Conservation (phyloP, 306 rosid species). For the Dryas octopetala region DNA sequence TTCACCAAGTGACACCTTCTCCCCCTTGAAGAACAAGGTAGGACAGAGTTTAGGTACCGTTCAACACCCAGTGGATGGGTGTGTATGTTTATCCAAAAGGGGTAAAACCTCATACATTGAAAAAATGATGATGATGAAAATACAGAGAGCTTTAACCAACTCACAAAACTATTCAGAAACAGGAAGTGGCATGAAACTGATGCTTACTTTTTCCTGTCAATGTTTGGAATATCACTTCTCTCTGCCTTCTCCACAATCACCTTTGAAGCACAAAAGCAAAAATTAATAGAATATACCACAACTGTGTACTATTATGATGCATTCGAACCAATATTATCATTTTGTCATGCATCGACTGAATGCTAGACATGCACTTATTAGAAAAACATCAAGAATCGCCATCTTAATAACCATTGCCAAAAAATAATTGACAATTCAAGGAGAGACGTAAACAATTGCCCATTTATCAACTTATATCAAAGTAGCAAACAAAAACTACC, state of each 20-base stretch:
- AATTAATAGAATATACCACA: background rate
- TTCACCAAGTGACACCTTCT: background rate
- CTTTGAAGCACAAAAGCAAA: conserved; percentile 24
- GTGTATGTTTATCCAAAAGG: background rate
- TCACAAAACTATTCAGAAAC: background rate
- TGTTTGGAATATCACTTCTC: conserved; percentile 54
- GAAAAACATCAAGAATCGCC: background rate
- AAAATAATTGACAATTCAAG: no score
- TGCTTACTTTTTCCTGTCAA: conserved; percentile 53
- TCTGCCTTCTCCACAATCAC: conserved; percentile 44
- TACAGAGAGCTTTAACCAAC: background rate
- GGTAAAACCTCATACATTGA: background rate
- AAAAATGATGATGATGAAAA: background rate
- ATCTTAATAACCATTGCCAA: background rate
- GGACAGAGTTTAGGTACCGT: background rate
- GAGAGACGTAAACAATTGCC: no score
- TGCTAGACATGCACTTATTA: background rate
- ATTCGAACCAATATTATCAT: background rate
- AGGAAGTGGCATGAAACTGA: background rate
- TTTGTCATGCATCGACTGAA: background rate
- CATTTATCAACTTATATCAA: no score
- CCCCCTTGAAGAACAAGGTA: background rate
- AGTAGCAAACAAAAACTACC: no score
- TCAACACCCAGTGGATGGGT: background rate
- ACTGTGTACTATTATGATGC: background rate